phyloP scores from a whole-genome alignment of 139 green algal species.

The Micromonas pusilla region DNA sequence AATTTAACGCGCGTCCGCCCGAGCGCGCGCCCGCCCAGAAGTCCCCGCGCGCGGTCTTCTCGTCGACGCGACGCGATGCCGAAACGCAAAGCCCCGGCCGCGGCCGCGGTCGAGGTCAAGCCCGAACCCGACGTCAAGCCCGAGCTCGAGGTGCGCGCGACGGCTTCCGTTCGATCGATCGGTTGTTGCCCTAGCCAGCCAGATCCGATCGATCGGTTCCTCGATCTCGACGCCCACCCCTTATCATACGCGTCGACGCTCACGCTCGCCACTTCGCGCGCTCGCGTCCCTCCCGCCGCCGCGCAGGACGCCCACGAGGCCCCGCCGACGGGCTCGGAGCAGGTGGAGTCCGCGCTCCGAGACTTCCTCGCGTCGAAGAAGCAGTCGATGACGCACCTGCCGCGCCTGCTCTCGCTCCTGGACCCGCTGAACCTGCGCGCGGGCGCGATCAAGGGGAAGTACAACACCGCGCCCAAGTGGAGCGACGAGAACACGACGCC shows the following conservation, averaged over 20 bases:
- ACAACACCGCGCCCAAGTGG: constrained; percentile 17
- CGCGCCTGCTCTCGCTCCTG: neutral
- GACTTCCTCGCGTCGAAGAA: neutral
- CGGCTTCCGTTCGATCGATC: neutral
- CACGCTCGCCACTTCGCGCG: neutral
- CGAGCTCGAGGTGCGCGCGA: neutral
- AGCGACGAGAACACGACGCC: neutral
- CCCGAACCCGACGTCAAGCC: neutral
- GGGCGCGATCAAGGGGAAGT: neutral
- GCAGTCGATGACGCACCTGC: neutral
- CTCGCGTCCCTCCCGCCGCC: no score
- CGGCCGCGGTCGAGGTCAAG: neutral
- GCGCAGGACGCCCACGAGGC: neutral
- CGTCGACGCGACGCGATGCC: no score
- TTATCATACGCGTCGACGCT: neutral
- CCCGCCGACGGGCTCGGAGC: neutral
- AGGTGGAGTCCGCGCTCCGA: neutral
- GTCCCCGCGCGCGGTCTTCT: no score
- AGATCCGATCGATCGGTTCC: neutral
- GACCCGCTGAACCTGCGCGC: neutral
- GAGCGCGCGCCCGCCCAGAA: no score
- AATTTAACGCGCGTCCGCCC: no score
- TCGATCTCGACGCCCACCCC: neutral
- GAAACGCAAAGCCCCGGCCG: neutral
- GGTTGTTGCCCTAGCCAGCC: neutral